Evolutionary conservation across 2,329 filamentous ascomycete genomes (phyloP).

Genomic region (Thermoascus crustaceus): DNA sequence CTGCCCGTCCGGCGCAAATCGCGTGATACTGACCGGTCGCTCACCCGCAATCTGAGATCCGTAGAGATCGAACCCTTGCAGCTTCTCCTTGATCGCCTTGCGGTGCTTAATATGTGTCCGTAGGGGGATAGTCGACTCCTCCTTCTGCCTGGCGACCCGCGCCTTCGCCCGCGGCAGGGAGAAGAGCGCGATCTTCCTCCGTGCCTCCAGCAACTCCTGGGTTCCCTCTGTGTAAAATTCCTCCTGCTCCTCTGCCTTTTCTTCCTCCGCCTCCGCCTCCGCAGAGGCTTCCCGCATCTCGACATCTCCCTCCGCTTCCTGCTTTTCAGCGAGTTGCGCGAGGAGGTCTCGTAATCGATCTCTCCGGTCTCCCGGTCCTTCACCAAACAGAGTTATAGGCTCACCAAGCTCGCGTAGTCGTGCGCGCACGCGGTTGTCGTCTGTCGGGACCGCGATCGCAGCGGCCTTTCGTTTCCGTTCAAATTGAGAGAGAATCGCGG

Average conservation of each 20-base stretch:
- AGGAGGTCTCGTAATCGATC: slow-evolving; percentile 78
- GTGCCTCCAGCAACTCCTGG: slow-evolving; percentile 63
- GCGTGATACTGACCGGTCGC: slow-evolving; percentile 80
- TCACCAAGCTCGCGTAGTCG: slow-evolving; percentile 81
- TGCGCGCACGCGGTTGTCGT: slow-evolving; percentile 76
- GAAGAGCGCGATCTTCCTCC: slow-evolving; percentile 71
- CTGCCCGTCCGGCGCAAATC: slow-evolving; percentile 79
- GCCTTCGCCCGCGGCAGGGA: slow-evolving; percentile 75
- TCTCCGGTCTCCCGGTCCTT: slow-evolving; percentile 75
- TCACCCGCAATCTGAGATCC: slow-evolving; percentile 90
- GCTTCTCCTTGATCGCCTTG: slow-evolving; percentile 74
- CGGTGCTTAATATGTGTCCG: slow-evolving; percentile 88
- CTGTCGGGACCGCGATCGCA: slow-evolving; percentile 84
- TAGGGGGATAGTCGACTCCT: slow-evolving; percentile 73
- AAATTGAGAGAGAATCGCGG: slow-evolving; percentile 78
- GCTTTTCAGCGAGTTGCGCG: slow-evolving; percentile 61
- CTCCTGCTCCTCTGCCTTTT: slow-evolving; percentile 69
- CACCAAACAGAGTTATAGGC: slow-evolving; percentile 88
- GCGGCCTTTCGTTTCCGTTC: slow-evolving; percentile 84
- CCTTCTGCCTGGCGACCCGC: slow-evolving; percentile 66
- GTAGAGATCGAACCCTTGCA: slow-evolving; percentile 80
- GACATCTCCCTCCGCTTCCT: slow-evolving; percentile 40
- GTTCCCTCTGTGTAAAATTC: slow-evolving; percentile 91
- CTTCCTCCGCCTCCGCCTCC: slow-evolving; percentile 45
- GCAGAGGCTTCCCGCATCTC: slow-evolving; percentile 47